Evolutionary conservation across 2,329 filamentous ascomycete genomes (phyloP).

Genomic region (Ramichloridium luteum): DNA sequence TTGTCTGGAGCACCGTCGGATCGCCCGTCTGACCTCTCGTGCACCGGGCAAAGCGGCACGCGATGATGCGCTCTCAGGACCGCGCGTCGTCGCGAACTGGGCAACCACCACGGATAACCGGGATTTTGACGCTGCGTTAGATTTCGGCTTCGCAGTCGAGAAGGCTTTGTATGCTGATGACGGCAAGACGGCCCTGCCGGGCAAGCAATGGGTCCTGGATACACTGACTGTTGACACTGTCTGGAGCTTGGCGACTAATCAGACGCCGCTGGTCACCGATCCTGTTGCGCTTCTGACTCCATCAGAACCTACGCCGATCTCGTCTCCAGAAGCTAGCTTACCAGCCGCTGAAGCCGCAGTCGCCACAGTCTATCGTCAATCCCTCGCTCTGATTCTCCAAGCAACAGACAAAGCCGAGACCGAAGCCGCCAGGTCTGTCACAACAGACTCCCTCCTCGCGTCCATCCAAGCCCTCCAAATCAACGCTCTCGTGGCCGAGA

Average conservation of each 20-base stretch:
- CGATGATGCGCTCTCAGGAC: constrained; percentile 12
- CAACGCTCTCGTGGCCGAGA: constrained; percentile 5
- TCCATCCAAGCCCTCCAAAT: constrained; percentile 10
- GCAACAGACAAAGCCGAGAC: constrained; percentile 5
- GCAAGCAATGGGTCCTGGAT: constrained; percentile 13
- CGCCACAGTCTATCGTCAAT: constrained; percentile 10
- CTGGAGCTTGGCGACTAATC: constrained; percentile 16
- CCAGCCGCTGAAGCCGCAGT: constrained; percentile 14
- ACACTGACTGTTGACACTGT: constrained; percentile 17
- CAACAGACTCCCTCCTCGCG: constrained; percentile 6
- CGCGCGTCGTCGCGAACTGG: constrained; percentile 20
- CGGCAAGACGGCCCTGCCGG: constrained; percentile 6
- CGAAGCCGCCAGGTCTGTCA: constrained; percentile 4
- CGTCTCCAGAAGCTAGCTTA: not conserved
- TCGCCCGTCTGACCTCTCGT: constrained; percentile 20
- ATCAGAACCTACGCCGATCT: constrained; percentile 2
- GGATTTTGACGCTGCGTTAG: constrained; percentile 25
- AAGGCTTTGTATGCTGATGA: constrained; percentile 12
- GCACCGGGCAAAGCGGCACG: constrained; percentile 9
- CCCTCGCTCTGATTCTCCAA: constrained; percentile 10
- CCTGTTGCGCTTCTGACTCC: constrained; percentile 6
- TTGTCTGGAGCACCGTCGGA: constrained; percentile 23
- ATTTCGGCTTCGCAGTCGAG: constrained; percentile 23
- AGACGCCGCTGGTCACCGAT: constrained; percentile 11
- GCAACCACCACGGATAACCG: constrained; percentile 20